A percentile compares a stretch with the other conserved stretches of the same genome.
Evolutionary conservation across 768 basidiomycete genomes (phyloP).

Genomic region (Agrocybe praecox): DNA sequence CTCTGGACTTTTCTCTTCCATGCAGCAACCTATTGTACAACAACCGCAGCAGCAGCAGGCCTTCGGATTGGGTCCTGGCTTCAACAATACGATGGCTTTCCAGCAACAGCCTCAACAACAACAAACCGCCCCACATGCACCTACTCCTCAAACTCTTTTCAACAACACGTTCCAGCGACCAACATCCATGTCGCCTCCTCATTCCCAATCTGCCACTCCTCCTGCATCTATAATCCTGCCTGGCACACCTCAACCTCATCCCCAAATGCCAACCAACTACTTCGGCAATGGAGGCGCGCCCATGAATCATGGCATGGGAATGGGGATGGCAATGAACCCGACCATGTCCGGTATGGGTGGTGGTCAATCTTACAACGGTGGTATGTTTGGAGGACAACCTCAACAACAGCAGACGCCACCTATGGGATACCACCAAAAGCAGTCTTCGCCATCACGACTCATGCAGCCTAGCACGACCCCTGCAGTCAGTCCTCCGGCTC

Average conservation of each 20-base stretch:
- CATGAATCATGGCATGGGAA: slow-evolving; percentile 16
- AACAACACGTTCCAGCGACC: slow-evolving; percentile 3
- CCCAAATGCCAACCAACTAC: slow-evolving; percentile 27
- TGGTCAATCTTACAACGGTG: neutral
- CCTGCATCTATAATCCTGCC: slow-evolving; percentile 43
- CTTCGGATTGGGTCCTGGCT: slow-evolving; percentile 5
- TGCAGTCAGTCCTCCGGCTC: slow-evolving; percentile 19
- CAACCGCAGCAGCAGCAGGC: slow-evolving; percentile 13
- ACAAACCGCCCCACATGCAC: slow-evolving; percentile 1
- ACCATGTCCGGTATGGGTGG: slow-evolving; percentile 2
- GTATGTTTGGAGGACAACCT: too few relatives aligned
- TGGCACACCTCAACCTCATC: slow-evolving; percentile 26
- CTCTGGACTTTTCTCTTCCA: slow-evolving; percentile 58
- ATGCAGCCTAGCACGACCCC: slow-evolving; percentile 21
- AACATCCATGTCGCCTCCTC: slow-evolving; percentile 12
- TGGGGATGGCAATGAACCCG: slow-evolving; percentile 23
- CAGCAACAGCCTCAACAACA: slow-evolving; percentile 8
- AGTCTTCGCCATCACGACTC: slow-evolving; percentile 11
- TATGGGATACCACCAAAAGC: neutral
- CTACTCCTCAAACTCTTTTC: slow-evolving; percentile 6
- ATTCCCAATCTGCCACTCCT: slow-evolving; percentile 32
- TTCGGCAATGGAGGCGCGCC: slow-evolving; percentile 23
- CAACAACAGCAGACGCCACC: neutral
- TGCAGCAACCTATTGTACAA: slow-evolving; percentile 14
- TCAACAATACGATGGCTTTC: slow-evolving; percentile 1